Base-by-base conservation (phyloP, 768 basidiomycete species). In the Hericium erinaceus region DNA sequence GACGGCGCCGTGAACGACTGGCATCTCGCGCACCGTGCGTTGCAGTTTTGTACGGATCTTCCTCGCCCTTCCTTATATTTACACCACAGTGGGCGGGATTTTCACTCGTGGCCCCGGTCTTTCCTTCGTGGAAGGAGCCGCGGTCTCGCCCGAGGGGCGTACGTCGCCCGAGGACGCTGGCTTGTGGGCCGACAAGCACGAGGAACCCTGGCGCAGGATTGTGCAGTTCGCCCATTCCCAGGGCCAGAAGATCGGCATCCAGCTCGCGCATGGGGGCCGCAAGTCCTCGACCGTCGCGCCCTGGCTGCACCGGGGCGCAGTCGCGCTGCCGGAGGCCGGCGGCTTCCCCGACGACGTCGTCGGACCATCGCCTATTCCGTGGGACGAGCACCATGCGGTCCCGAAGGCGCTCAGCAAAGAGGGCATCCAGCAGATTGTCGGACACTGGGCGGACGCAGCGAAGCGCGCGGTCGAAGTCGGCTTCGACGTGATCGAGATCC, bases 251-350 rank as follows among this genome's bases (percentile, higher is more conserved):
- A 78, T 90, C n/a, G 89, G 75, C 10, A 84, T 90, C 56, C 90
- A 92, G 67, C 77, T 91, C 16, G 83, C 78, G 0, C 89, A 92
- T 60, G 84, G 87, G 0, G 89, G 89, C 0, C 75, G 88, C n/a
- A 91, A 90, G 67, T 86, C 80, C 0, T 82, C 81, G 9, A 82
- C 77, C 0, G 67, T 79, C 15, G 77, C 82, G 0, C 84, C 85
- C 0, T 90, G 85, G 84, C 65, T 86, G 33, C 55, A 70, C 28
- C 59, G 64, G 15, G 69, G 69, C 26, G 39, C 68, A 9, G 52
- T 64, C 11, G 79, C 78, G 5, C 22, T 61, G 66, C 1, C 69
- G 44, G 69, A 69, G 9, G 65, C 66, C 3, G 75, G 75, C n/a
- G 83, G 83, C 41, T 69, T 64, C 65, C 62, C 64, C 20, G 58